Evolutionary conservation across 805 yeast species (phyloP).

Genomic region (Saccharomycopsis sp.): DNA sequence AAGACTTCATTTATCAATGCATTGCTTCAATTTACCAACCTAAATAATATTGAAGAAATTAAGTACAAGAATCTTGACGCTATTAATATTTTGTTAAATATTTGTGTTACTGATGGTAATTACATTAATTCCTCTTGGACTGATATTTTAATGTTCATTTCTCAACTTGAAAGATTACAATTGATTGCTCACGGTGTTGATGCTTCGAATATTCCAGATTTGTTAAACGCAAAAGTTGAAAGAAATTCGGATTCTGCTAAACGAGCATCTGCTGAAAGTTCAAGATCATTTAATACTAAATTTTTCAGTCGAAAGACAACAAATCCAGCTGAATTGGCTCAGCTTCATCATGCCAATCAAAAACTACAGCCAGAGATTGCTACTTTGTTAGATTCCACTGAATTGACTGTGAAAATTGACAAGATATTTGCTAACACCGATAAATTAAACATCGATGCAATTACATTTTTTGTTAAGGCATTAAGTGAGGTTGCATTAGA

Average conservation of each 20-base stretch:
- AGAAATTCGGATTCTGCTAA: slow-evolving; percentile 44
- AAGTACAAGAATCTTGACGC: slow-evolving; percentile 77
- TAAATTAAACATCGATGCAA: slow-evolving; percentile 72
- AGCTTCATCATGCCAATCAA: slow-evolving; percentile 65
- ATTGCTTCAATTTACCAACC: slow-evolving; percentile 75
- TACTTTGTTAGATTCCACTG: slow-evolving; percentile 52
- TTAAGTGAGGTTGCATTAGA: slow-evolving; percentile 80
- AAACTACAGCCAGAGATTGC: slow-evolving; percentile 54
- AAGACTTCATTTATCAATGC: slow-evolving; percentile 87
- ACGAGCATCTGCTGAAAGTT: slow-evolving; percentile 47
- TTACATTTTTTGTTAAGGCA: slow-evolving; percentile 80
- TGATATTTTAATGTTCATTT: slow-evolving; percentile 70
- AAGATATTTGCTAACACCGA: slow-evolving; percentile 80
- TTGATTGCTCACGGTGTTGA: slow-evolving; percentile 82
- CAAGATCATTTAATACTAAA: slow-evolving; percentile 43
- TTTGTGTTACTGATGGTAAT: slow-evolving; percentile 78
- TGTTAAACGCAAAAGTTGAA: slow-evolving; percentile 47
- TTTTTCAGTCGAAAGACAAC: slow-evolving; percentile 24
- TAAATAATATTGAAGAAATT: slow-evolving; percentile 74
- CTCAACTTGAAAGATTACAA: slow-evolving; percentile 88
- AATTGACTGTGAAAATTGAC: slow-evolving; percentile 74
- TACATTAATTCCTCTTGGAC: slow-evolving; percentile 73
- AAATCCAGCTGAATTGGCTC: slow-evolving; percentile 60
- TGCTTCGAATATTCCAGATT: slow-evolving; percentile 80
- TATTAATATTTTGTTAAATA: slow-evolving; percentile 60